Percentiles rank a stretch among this genome's conserved stretches.
Evolutionary conservation across 148 eudicot genomes (phyloP).

Genomic region (Vaccinium myrtillus): DNA sequence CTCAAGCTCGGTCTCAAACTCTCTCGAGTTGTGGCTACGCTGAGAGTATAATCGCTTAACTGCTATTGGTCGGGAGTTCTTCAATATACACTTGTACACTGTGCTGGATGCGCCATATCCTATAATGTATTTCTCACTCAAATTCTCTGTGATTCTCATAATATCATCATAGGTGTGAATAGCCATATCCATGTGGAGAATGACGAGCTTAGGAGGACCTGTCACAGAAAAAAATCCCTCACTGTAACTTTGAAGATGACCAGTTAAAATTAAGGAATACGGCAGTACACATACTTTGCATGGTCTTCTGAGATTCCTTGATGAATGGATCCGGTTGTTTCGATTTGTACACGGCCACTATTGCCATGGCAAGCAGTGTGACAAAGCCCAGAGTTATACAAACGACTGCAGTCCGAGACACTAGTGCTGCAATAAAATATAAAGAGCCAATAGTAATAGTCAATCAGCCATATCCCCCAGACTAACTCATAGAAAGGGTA

Average conservation of each 20-base stretch:
- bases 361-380: slow-evolving; percentile 43
- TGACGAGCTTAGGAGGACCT: slow-evolving; percentile 63
- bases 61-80: slow-evolving; percentile 72
- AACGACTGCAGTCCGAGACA: slow-evolving; percentile 47
- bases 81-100: slow-evolving; percentile 61
- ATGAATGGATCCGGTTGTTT: slow-evolving; percentile 32
- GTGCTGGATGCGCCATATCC: slow-evolving; percentile 77
- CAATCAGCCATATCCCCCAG: neutral
- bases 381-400: slow-evolving; percentile 48
- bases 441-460: neutral
- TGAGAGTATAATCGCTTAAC: slow-evolving; percentile 62
- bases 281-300: slow-evolving; percentile 29
- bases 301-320: slow-evolving; percentile 31
- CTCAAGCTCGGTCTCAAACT: slow-evolving; percentile 68
- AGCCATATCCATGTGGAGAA: slow-evolving; percentile 73
- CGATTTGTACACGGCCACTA: slow-evolving; percentile 51
- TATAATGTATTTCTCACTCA: slow-evolving; percentile 61
- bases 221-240: neutral
- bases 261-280: neutral
- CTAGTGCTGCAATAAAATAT: slow-evolving; percentile 35
- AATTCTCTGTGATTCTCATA: slow-evolving; percentile 65
- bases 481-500: neutral
- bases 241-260: neutral
- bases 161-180: slow-evolving; percentile 66
- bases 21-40: slow-evolving; percentile 38